Evolutionary conservation across 31 red algal species (phyloP).

Genomic region (Endocladia muricata): DNA sequence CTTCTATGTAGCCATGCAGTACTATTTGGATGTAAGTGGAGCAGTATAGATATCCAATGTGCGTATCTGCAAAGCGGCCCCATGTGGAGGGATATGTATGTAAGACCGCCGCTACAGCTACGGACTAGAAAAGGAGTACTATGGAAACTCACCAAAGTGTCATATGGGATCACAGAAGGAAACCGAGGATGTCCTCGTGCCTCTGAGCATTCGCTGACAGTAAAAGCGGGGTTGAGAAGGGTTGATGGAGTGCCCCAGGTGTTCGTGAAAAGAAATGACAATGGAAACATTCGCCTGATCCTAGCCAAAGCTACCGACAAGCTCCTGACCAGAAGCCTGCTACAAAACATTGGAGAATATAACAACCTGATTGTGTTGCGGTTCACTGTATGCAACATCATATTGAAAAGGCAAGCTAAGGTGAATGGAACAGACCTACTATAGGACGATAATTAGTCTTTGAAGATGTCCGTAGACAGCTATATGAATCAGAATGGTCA

Average conservation of each 20-base stretch:
- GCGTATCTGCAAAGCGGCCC: conserved; percentile 10
- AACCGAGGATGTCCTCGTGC: not conserved
- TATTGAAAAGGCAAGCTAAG: not conserved
- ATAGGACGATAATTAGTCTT: not conserved
- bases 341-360: not conserved
- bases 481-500: conserved; percentile 8
- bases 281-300: not conserved
- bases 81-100: not conserved
- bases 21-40: not conserved
- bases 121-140: not conserved
- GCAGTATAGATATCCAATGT: not conserved
- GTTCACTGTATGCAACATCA: not conserved
- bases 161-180: not conserved
- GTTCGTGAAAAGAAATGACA: not conserved
- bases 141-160: not conserved
- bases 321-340: not conserved
- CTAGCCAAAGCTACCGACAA: conserved; percentile 1
- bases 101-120: not conserved
- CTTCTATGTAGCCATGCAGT: not conserved
- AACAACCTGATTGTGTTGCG: not conserved
- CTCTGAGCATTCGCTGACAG: not conserved
- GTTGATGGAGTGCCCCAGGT: not conserved
- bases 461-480: conserved; percentile 20
- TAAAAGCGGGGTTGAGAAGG: not conserved
- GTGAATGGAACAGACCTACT: not conserved